Evolutionary conservation across 345 rosid species (phyloP).

Genomic region (Streptanthus diversifolius): DNA sequence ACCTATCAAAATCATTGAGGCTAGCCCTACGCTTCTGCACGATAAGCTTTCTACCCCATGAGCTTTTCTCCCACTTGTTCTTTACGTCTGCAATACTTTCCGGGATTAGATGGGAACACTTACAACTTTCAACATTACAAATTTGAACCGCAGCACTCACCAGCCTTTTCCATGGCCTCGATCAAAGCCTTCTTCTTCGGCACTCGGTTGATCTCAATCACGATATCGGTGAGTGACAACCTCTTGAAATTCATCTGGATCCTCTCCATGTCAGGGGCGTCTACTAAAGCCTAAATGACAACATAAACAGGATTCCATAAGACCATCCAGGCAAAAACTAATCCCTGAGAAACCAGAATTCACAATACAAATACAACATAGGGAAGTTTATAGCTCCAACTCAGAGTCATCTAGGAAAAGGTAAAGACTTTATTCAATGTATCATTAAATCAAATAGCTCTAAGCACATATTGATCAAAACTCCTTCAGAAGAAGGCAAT

Average conservation of each 20-base stretch:
- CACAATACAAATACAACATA: not conserved
- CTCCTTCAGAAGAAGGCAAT: not conserved
- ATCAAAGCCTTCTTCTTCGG: conserved; percentile 79
- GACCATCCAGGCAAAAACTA: not conserved
- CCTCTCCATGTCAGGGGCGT: conserved; percentile 92
- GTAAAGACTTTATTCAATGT: not conserved
- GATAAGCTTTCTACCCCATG: conserved; percentile 81
- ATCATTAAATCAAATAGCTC: not conserved
- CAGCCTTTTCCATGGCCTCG: conserved; percentile 93
- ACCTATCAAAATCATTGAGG: conserved; percentile 80
- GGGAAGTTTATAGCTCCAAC: not conserved
- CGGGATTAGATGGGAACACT: not conserved
- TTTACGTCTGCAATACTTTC: conserved; percentile 50
- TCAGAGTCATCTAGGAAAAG: not conserved
- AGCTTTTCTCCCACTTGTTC: conserved; percentile 77
- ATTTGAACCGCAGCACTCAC: conserved; percentile 32
- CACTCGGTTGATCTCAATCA: conserved; percentile 69
- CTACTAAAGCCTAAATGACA: conserved; percentile 70
- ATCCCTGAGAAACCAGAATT: not conserved
- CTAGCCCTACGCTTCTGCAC: conserved; percentile 64
- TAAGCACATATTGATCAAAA: not conserved
- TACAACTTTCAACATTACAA: not conserved
- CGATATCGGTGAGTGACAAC: conserved; percentile 80
- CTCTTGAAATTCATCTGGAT: conserved; percentile 94
- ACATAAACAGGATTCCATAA: not conserved